Percentiles rank a stretch among this genome's conserved stretches.
phyloP scores from a whole-genome alignment of 345 rosid genomes.

The Physaria fendleri region DNA sequence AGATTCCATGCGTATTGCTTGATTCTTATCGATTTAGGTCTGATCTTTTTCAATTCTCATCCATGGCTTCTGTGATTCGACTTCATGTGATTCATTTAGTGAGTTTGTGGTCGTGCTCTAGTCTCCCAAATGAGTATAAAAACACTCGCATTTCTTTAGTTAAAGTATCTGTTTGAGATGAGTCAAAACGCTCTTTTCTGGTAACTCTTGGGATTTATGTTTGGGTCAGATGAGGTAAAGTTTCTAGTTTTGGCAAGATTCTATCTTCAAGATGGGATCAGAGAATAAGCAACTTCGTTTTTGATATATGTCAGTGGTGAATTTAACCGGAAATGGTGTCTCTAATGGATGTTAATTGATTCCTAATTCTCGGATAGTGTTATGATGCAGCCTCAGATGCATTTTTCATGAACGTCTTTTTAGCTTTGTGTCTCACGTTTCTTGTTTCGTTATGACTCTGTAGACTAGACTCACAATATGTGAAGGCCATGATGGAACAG shows the following conservation, averaged over 20 bases:
- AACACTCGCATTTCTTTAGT: neutral
- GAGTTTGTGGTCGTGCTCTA: neutral
- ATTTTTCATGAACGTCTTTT: neutral
- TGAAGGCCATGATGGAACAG: conserved; percentile 97
- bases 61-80: neutral
- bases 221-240: neutral
- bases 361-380: neutral
- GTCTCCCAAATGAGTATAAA: neutral
- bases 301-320: neutral
- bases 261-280: neutral
- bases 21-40: neutral
- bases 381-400: neutral
- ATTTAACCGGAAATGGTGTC: neutral
- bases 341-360: neutral
- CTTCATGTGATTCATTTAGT: neutral
- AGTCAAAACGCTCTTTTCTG: neutral
- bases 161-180: neutral
- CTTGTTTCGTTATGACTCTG: conserved; percentile 2
- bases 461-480: conserved; percentile 90
- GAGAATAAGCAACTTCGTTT: neutral
- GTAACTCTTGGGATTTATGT: conserved; percentile 1
- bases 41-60: neutral
- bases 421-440: neutral
- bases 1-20: neutral
- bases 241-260: conserved; percentile 5